phyloP scores from a whole-genome alignment of 768 basidiomycete genomes.

The Boletus rubescentipes region DNA sequence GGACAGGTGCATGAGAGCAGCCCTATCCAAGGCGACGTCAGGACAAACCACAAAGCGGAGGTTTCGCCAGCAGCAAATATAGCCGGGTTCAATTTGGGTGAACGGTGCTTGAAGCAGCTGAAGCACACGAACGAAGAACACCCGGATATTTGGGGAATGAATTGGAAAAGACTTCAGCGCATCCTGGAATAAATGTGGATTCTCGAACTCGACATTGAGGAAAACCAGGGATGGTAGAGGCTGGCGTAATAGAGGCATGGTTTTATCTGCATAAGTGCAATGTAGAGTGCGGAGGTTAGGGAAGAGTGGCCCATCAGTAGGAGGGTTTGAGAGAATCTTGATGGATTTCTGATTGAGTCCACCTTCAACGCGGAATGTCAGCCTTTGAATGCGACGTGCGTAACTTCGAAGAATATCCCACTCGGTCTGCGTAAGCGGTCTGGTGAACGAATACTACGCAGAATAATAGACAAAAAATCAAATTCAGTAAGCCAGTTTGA shows the following conservation, averaged over 20 bases:
- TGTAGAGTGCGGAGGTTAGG: background rate
- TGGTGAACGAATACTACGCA: background rate
- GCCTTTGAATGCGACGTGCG: background rate
- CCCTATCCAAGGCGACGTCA: background rate
- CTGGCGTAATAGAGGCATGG: background rate
- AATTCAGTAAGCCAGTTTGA: background rate
- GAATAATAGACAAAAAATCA: too few relatives aligned
- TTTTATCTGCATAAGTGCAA: background rate
- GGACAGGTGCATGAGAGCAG: background rate
- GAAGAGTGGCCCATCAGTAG: background rate
- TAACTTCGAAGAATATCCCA: background rate
- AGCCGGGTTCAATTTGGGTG: background rate
- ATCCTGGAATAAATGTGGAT: background rate
- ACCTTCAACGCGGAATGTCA: background rate
- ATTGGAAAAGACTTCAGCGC: background rate
- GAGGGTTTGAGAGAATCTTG: background rate
- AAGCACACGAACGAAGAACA: background rate
- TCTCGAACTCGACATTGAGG: background rate
- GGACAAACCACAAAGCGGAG: background rate
- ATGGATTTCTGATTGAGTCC: background rate
- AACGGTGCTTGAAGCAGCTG: too few relatives aligned
- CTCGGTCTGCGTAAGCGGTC: background rate
- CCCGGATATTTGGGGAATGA: background rate
- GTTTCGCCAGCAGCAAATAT: background rate
- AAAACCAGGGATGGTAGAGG: background rate